These are phyloP conservation scores for Calonectria multiphialidica DNA, from an alignment of 2,329 filamentous ascomycete genomes.

Conservation along the genomic window DNA sequence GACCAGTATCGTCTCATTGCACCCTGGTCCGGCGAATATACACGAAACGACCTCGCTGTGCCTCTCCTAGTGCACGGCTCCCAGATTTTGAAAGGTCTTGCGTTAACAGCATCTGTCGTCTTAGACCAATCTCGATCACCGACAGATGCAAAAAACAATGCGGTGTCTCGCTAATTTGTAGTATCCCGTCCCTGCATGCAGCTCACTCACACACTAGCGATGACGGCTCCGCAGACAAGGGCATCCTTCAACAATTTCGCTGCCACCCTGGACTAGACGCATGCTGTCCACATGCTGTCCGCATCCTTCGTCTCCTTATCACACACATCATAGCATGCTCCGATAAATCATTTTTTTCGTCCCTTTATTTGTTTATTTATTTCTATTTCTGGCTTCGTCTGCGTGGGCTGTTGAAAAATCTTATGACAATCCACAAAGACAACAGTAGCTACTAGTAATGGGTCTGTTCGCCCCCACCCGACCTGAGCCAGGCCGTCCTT, in stretches of 20 bases:
- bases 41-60: slow-evolving; percentile 12
- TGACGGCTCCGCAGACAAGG: slow-evolving; percentile 18
- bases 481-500: neutral
- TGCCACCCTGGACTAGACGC: slow-evolving; percentile 1
- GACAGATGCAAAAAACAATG: slow-evolving; percentile 24
- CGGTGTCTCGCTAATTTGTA: slow-evolving; percentile 12
- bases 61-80: neutral
- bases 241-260: slow-evolving; percentile 17
- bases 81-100: slow-evolving; percentile 23
- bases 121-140: slow-evolving; percentile 15
- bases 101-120: slow-evolving; percentile 23
- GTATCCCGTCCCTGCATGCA: slow-evolving; percentile 25
- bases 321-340: slow-evolving; percentile 11
- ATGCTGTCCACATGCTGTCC: neutral
- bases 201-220: slow-evolving; percentile 8
- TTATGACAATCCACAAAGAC: slow-evolving; percentile 9
- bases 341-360: slow-evolving; percentile 12
- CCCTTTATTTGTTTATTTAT: slow-evolving; percentile 5
- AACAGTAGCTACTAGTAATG: neutral
- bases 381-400: neutral
- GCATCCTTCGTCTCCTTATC: slow-evolving; percentile 17
- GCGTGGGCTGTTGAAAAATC: slow-evolving; percentile 1
- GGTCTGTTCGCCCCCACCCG: neutral
- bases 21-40: slow-evolving; percentile 24
- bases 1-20: slow-evolving; percentile 31